Evolutionary conservation across 2,329 filamentous ascomycete genomes (phyloP).

Genomic region (Coniochaeta hoffmannii): DNA sequence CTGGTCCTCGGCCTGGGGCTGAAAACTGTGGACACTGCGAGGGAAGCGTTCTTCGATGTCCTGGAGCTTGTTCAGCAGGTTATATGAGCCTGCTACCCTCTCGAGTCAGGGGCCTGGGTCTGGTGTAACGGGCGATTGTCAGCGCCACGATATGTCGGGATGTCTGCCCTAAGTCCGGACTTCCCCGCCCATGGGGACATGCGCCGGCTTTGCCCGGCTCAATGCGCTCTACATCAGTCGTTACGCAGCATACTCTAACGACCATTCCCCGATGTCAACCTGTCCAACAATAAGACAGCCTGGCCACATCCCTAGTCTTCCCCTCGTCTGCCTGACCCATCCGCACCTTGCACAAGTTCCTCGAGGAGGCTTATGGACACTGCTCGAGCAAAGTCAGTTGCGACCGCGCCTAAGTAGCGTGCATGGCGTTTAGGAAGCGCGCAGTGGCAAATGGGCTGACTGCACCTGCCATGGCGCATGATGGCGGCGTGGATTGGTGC

Average conservation of each 20-base stretch:
- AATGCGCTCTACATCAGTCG: neutral
- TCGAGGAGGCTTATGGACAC: too few relatives aligned
- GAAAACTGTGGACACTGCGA: slow-evolving; percentile 37
- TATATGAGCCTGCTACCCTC: slow-evolving; percentile 25
- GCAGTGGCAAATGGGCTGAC: too few relatives aligned
- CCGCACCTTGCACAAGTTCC: too few relatives aligned
- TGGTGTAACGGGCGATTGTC: neutral
- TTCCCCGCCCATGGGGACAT: neutral
- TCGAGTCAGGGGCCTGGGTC: neutral
- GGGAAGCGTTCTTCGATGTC: slow-evolving; percentile 57
- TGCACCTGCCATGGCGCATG: too few relatives aligned
- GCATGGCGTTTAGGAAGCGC: too few relatives aligned
- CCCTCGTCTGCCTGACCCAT: too few relatives aligned
- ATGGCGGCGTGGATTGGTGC: too few relatives aligned
- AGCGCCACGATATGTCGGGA: neutral
- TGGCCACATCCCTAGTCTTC: too few relatives aligned
- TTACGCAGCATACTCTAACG: neutral
- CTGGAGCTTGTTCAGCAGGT: slow-evolving; percentile 56
- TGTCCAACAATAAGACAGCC: too few relatives aligned
- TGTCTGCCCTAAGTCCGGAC: neutral
- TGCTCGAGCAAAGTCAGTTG: too few relatives aligned
- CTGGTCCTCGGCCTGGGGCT: slow-evolving; percentile 57
- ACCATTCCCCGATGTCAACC: too few relatives aligned
- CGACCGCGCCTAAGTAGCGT: too few relatives aligned
- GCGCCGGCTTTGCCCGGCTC: neutral